These are phyloP conservation scores for Candida mattraensis DNA, from an alignment of 805 yeast genomes.

Conservation along the genomic window DNA sequence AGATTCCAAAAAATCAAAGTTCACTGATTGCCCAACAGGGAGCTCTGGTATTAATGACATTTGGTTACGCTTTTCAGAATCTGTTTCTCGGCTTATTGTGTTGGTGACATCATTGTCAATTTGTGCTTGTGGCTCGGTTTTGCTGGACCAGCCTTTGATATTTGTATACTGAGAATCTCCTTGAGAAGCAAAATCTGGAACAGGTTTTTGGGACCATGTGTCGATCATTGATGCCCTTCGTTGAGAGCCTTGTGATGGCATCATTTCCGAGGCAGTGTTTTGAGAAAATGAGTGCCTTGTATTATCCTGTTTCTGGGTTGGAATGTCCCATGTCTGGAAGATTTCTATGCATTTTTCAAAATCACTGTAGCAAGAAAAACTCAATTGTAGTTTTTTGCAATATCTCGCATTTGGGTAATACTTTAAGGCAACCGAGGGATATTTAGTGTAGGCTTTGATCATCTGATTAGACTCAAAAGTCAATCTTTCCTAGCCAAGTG, in stretches of 20 bases:
- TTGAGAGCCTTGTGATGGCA: not conserved
- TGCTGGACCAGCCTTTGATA: too few species aligned
- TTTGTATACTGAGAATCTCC: not conserved
- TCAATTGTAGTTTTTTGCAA: constrained; percentile 22
- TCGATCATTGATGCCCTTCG: too few species aligned
- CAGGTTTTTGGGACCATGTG: constrained; percentile 6
- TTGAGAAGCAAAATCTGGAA: too few species aligned
- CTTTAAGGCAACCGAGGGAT: constrained; percentile 27
- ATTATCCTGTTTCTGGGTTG: constrained; percentile 13
- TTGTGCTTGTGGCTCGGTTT: constrained; percentile 1
- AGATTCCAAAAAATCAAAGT: constrained; percentile 9
- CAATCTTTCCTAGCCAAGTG: constrained; percentile 21
- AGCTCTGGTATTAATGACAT: not conserved
- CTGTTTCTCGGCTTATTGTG: too few species aligned
- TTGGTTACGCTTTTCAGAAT: not conserved
- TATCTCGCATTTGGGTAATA: constrained; percentile 15
- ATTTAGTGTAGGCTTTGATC: constrained; percentile 24
- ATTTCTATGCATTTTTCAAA: constrained; percentile 16
- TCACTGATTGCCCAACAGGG: constrained; percentile 1
- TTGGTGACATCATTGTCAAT: too few species aligned
- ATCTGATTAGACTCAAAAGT: constrained; percentile 19
- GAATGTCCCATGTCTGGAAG: constrained; percentile 17
- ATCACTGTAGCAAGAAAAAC: constrained; percentile 15
- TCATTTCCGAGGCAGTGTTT: constrained; percentile 2
- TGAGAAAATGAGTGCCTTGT: constrained; percentile 1